These are phyloP conservation scores for Agarophyton chilense DNA, from an alignment of 23 red algal genomes.

Conservation along the genomic window DNA sequence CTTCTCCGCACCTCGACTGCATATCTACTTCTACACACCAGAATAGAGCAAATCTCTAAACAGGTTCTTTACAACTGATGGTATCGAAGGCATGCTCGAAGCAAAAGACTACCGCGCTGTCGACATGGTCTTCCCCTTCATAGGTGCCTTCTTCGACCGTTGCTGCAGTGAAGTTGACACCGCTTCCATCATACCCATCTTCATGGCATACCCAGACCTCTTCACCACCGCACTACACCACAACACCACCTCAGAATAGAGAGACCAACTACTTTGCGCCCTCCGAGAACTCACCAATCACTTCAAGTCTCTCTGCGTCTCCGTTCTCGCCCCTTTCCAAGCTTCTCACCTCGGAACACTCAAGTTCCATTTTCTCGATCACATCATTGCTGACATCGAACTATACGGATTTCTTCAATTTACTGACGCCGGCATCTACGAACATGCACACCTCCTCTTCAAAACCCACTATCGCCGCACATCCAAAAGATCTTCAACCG, in stretches of 20 bases:
- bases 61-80: constrained; percentile 1
- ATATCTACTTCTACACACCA: constrained; percentile 14
- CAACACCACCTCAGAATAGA: not conserved
- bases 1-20: not conserved
- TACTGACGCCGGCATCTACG: constrained; percentile 25
- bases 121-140: no score
- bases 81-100: constrained; percentile 39
- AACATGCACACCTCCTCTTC: constrained; percentile 24
- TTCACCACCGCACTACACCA: not conserved
- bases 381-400: no score
- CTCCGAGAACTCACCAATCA: not conserved
- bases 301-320: no score
- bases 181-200: not conserved
- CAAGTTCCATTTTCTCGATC: no score
- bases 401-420: not conserved
- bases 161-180: constrained; percentile 14
- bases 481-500: no score
- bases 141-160: no score
- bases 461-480: constrained; percentile 8
- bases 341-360: no score
- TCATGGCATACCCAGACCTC: constrained; percentile 7
- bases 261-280: not conserved
- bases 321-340: no score
- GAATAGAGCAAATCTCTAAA: not conserved
- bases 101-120: no score